These are phyloP conservation scores for Pulicaria dysenterica DNA, from an alignment of 129 eudicot species.

Conservation along the genomic window DNA sequence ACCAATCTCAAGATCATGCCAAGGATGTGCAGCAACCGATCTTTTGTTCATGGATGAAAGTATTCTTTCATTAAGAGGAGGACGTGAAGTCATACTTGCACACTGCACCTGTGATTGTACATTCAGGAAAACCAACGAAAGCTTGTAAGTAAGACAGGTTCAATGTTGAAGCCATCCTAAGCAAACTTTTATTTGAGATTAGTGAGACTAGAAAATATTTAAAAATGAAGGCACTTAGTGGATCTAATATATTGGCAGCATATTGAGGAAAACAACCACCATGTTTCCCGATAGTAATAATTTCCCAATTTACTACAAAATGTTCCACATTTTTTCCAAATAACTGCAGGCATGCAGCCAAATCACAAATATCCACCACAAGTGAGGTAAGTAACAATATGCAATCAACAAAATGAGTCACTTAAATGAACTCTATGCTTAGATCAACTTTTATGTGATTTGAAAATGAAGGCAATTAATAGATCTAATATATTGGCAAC, in stretches of 20 bases:
- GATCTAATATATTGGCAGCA: background rate
- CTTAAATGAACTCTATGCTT: background rate
- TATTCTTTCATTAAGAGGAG: constrained; percentile 80
- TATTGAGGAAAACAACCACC: background rate
- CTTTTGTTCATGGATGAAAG: constrained; percentile 85
- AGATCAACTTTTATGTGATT: background rate
- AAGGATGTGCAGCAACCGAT: constrained; percentile 95
- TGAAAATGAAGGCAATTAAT: background rate
- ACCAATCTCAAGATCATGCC: constrained; percentile 99
- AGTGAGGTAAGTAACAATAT: background rate
- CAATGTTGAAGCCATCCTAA: background rate
- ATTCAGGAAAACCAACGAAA: constrained; percentile 7
- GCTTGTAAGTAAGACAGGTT: background rate
- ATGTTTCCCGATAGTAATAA: constrained; percentile 7
- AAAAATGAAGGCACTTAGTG: background rate
- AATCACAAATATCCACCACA: background rate
- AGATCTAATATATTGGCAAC: background rate
- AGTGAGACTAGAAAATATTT: constrained; percentile 1
- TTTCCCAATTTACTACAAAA: background rate
- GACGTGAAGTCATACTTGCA: constrained; percentile 55
- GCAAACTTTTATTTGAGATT: constrained; percentile 16
- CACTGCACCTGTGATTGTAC: constrained; percentile 16
- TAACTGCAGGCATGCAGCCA: no score
- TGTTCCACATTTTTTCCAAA: background rate
- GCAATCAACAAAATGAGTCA: background rate